phyloP scores from a whole-genome alignment of 371 early-diverging fungal species.

The Mortierella sp. region DNA sequence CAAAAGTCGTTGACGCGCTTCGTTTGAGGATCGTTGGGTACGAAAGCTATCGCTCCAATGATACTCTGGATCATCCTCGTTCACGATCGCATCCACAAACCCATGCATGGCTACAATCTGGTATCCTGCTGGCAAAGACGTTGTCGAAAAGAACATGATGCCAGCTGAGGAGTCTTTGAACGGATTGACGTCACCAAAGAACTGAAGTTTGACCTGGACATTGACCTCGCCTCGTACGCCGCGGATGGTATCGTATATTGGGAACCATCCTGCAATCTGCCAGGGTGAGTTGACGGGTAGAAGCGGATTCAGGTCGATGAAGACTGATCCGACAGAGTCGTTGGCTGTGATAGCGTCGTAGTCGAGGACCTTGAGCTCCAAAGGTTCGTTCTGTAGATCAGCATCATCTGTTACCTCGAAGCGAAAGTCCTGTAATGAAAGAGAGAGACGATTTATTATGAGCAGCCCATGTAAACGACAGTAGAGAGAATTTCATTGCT shows the following conservation, averaged over 20 bases:
- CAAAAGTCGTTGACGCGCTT: constrained; percentile 72
- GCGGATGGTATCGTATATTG: constrained; percentile 72
- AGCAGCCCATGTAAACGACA: no score
- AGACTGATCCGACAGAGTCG: constrained; percentile 79
- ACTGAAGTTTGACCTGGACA: constrained; percentile 73
- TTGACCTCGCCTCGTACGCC: constrained; percentile 79
- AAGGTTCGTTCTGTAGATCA: constrained; percentile 78
- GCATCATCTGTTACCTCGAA: constrained; percentile 78
- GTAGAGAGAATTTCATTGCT: no score
- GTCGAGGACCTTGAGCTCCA: constrained; percentile 80
- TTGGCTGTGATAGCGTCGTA: constrained; percentile 82
- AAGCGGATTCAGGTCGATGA: constrained; percentile 79
- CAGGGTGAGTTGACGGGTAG: constrained; percentile 59
- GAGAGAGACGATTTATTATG: no score
- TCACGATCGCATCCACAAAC: constrained; percentile 71
- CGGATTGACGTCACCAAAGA: constrained; percentile 79
- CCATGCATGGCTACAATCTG: constrained; percentile 64
- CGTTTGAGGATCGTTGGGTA: constrained; percentile 78
- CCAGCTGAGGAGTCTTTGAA: constrained; percentile 72
- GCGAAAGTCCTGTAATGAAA: constrained; percentile 57
- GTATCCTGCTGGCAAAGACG: constrained; percentile 60
- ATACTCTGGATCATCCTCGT: constrained; percentile 81
- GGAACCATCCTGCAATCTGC: constrained; percentile 82
- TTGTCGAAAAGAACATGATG: constrained; percentile 73
- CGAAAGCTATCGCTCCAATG: constrained; percentile 75